Evolutionary conservation across 768 basidiomycete species (phyloP).

Genomic region (Ramaria rubella): DNA sequence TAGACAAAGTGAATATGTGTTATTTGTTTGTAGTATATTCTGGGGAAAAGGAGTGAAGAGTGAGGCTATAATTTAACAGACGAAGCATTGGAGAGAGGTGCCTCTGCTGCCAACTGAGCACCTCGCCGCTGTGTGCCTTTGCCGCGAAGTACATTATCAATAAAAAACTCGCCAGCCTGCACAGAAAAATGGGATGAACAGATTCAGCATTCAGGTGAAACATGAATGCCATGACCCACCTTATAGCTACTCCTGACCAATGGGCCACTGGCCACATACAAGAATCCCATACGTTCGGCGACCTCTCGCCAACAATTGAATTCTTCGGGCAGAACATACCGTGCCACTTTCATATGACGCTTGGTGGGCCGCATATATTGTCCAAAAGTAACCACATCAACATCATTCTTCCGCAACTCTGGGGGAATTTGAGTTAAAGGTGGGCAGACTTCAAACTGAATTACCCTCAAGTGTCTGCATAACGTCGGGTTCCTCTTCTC

Average conservation of each 20-base stretch:
- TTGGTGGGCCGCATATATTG: constrained; percentile 99
- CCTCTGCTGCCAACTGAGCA: neutral
- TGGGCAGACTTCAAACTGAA: constrained; percentile 13
- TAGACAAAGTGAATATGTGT: neutral
- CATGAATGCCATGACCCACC: constrained; percentile 40
- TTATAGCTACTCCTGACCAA: constrained; percentile 96
- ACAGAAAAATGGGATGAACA: constrained; percentile 9
- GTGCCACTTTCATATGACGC: constrained; percentile 97
- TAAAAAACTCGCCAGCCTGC: constrained; percentile 94
- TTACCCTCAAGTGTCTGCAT: constrained; percentile 75
- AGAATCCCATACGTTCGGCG: constrained; percentile 90
- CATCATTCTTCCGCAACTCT: constrained; percentile 85
- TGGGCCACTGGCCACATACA: constrained; percentile 96
- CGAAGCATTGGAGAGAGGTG: neutral
- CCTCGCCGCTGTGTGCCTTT: constrained; percentile 31
- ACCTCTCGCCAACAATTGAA: constrained; percentile 87
- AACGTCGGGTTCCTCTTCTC: constrained; percentile 81
- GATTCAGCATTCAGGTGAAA: neutral
- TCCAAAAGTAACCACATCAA: constrained; percentile 98
- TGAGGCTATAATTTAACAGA: neutral
- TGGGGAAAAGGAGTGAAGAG: neutral
- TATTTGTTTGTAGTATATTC: neutral
- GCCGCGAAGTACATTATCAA: constrained; percentile 79
- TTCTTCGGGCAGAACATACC: constrained; percentile 90
- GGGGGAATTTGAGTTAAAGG: constrained; percentile 10